Conservation (phyloP, 2,329 filamentous ascomycete genomes). For the Harringtonia aguacate region DNA sequence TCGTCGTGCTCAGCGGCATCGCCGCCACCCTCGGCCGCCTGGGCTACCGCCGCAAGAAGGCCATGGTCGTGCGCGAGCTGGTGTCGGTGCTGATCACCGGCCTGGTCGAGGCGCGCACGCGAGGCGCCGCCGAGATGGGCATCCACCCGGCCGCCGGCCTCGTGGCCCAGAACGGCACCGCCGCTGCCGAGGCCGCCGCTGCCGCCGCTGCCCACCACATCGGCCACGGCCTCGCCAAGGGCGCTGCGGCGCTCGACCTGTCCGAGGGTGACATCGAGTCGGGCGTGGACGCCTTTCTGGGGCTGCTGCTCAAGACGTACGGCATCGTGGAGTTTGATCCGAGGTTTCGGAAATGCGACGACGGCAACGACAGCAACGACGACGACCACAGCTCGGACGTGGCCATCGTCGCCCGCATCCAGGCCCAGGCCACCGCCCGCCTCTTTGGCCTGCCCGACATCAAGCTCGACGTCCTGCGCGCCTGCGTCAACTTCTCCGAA, state of each 20-base stretch:
- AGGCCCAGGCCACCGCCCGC: conserved; percentile 45
- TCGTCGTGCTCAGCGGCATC: conserved; percentile 74
- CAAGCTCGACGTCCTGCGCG: conserved; percentile 77
- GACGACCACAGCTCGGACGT: conserved; percentile 35
- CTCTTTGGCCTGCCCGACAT: conserved; percentile 67
- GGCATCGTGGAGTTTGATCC: conserved; percentile 46
- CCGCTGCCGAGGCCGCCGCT: conserved; percentile 4
- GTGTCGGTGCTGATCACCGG: conserved; percentile 74
- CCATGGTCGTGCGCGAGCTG: conserved; percentile 77
- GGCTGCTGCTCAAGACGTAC: conserved; percentile 51
- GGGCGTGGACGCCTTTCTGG: conserved; percentile 54
- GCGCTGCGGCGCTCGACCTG: conserved; percentile 46
- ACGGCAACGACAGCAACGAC: conserved; percentile 12
- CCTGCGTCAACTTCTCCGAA: conserved; percentile 91
- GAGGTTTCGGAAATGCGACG: too few relatives aligned
- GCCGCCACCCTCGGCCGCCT: conserved; percentile 73
- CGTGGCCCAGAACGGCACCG: conserved; percentile 49
- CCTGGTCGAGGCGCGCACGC: conserved; percentile 80
- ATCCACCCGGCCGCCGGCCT: conserved; percentile 89
- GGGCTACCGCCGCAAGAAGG: conserved; percentile 79
- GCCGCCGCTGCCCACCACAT: not conserved
- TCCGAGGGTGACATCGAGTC: conserved; percentile 54
- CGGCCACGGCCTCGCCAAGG: conserved; percentile 19
- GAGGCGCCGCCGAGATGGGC: conserved; percentile 90
- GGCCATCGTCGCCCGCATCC: conserved; percentile 45